These are phyloP conservation scores for Biscogniauxia mediterranea DNA, from an alignment of 2,329 filamentous ascomycete genomes.

Conservation along the genomic window DNA sequence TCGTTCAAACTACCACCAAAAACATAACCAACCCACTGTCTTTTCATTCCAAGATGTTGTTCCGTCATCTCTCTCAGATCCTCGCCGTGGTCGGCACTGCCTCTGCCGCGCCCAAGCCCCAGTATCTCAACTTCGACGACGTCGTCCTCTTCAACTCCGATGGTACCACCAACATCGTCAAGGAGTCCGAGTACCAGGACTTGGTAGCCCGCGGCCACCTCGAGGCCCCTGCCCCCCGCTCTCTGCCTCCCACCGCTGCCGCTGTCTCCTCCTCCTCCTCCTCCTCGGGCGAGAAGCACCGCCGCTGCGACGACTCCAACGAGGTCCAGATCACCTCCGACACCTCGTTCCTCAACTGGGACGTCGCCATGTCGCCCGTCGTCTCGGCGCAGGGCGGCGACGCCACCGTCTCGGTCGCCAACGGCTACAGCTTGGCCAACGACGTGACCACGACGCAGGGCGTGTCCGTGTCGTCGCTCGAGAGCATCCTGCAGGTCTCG, in stretches of 20 bases:
- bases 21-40: neutral
- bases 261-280: conserved; percentile 18
- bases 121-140: neutral
- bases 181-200: neutral
- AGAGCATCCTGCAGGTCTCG: conserved; percentile 26
- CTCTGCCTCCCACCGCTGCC: conserved; percentile 9
- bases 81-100: neutral
- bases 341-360: conserved; percentile 38
- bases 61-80: neutral
- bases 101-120: neutral
- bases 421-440: conserved; percentile 37
- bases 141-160: neutral
- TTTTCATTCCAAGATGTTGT: conserved; percentile 1
- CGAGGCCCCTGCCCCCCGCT: conserved; percentile 5
- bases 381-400: conserved; percentile 29
- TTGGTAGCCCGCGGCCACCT: conserved; percentile 27
- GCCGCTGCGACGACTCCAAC: conserved; percentile 18
- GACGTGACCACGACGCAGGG: conserved; percentile 24
- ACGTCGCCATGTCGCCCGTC: conserved; percentile 37
- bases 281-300: conserved; percentile 8
- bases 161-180: neutral
- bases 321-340: conserved; percentile 26
- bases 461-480: conserved; percentile 11
- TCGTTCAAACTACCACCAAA: neutral
- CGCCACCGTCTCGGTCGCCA: conserved; percentile 30